phyloP scores from a whole-genome alignment of 177 flowering plant species.

The Vitis hybrid region DNA sequence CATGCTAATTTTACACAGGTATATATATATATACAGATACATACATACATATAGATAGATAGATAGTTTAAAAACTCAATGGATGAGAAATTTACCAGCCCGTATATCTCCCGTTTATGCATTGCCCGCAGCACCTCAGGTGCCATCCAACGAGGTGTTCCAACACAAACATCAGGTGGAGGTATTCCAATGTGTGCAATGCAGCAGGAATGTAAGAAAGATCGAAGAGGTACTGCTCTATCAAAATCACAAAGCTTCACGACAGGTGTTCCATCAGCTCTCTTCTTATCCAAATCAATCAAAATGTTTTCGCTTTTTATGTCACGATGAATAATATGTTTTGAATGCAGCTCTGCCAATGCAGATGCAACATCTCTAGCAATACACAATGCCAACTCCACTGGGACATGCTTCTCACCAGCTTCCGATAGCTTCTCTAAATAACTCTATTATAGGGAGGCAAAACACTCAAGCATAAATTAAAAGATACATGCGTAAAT shows the following conservation, averaged over 20 bases:
- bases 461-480: not conserved
- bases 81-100: constrained; percentile 53
- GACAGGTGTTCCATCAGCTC: constrained; percentile 64
- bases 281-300: constrained; percentile 66
- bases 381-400: constrained; percentile 54
- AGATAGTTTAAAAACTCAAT: not conserved
- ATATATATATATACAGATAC: too few relatives aligned
- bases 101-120: constrained; percentile 57
- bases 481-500: not conserved
- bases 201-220: constrained; percentile 80
- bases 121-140: constrained; percentile 87
- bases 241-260: constrained; percentile 98
- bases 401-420: constrained; percentile 64
- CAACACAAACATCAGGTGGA: constrained; percentile 89
- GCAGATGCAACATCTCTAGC: constrained; percentile 87
- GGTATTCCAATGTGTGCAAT: constrained; percentile 81
- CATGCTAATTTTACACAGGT: not conserved
- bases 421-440: constrained; percentile 50
- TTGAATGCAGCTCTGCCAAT: constrained; percentile 72
- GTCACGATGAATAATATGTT: constrained; percentile 91
- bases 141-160: constrained; percentile 99
- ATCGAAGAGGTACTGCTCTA: constrained; percentile 85
- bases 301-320: constrained; percentile 88
- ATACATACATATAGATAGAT: not conserved
- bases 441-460: constrained; percentile 46